phyloP scores from a whole-genome alignment of 495 filamentous ascomycete genomes.

The Penicillium robsamsonii region DNA sequence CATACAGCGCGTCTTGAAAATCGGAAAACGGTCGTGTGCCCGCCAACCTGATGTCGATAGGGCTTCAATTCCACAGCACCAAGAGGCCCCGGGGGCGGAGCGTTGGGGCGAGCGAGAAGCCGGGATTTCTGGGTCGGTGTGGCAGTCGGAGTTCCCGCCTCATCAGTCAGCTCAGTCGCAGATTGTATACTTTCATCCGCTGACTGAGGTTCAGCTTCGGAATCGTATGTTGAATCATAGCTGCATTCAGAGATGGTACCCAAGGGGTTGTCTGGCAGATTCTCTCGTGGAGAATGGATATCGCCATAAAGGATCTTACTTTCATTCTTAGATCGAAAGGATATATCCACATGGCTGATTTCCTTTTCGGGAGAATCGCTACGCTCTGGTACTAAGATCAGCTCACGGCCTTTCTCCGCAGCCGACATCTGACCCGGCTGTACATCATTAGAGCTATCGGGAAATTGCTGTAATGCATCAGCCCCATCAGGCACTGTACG shows the following conservation, averaged over 20 bases:
- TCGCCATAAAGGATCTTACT: conserved; percentile 62
- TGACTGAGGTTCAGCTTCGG: conserved; percentile 60
- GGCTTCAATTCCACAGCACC: conserved; percentile 95
- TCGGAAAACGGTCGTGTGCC: conserved; percentile 92
- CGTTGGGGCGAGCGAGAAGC: conserved; percentile 33
- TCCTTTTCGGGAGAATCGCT: conserved; percentile 34
- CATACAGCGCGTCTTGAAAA: conserved; percentile 94
- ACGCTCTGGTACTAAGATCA: conserved; percentile 35
- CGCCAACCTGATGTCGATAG: conserved; percentile 95
- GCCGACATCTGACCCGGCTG: conserved; percentile 36
- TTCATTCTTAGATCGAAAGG: conserved; percentile 58
- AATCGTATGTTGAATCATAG: conserved; percentile 55
- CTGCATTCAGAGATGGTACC: conserved; percentile 38
- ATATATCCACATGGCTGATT: conserved; percentile 56
- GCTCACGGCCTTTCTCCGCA: conserved; percentile 31
- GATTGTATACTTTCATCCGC: conserved; percentile 54
- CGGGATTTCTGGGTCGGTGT: conserved; percentile 47
- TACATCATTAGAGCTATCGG: conserved; percentile 39
- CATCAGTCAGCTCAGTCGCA: conserved; percentile 51
- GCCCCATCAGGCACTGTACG: conserved; percentile 40
- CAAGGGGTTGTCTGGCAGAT: conserved; percentile 36
- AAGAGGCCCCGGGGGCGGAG: conserved; percentile 55
- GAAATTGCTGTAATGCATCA: conserved; percentile 44
- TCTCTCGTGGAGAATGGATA: conserved; percentile 39
- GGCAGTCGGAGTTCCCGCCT: conserved; percentile 62